Evolutionary conservation across 2,329 filamentous ascomycete species (phyloP).

Genomic region (Macroventuria anomochaeta): DNA sequence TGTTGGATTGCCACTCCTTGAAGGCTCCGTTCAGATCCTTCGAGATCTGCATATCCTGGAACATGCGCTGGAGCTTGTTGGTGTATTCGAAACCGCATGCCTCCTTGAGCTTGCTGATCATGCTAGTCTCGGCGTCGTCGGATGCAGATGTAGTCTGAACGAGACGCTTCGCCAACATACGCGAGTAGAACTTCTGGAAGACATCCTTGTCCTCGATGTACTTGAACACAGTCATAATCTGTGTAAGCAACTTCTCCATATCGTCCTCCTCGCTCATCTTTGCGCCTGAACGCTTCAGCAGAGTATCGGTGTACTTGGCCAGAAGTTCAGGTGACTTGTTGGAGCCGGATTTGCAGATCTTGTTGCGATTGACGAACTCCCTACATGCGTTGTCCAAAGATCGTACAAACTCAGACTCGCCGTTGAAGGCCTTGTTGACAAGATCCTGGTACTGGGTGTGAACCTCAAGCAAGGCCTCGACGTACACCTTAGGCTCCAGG

Average conservation of each 20-base stretch:
- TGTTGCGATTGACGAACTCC: conserved; percentile 97
- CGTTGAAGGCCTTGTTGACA: conserved; percentile 90
- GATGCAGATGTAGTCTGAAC: conserved; percentile 96
- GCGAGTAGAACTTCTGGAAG: conserved; percentile 99
- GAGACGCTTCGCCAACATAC: conserved; percentile 91
- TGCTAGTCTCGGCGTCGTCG: conserved; percentile 96
- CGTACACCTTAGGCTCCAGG: conserved; percentile 94
- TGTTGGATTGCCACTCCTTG: conserved; percentile 74
- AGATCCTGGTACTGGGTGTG: conserved; percentile 92
- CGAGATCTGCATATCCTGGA: conserved; percentile 99
- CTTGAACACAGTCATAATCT: conserved; percentile 99
- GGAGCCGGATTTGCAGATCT: conserved; percentile 90
- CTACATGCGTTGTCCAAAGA: conserved; percentile 96
- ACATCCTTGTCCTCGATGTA: conserved; percentile 99
- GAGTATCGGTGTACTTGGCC: conserved; percentile 91
- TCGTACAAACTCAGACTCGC: conserved; percentile 95
- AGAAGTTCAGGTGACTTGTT: conserved; percentile 94
- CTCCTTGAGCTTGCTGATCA: conserved; percentile 99
- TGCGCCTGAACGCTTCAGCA: conserved; percentile 84
- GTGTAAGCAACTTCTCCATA: conserved; percentile 82
- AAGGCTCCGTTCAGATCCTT: conserved; percentile 94
- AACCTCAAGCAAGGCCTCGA: conserved; percentile 91
- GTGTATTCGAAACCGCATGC: conserved; percentile 99
- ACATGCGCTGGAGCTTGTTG: conserved; percentile 99
- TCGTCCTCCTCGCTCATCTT: conserved; percentile 94